A percentile compares a stretch with the other conserved stretches of the same genome.
Conservation (phyloP, 2,329 filamentous ascomycete genomes). For the Phoma sp. region DNA sequence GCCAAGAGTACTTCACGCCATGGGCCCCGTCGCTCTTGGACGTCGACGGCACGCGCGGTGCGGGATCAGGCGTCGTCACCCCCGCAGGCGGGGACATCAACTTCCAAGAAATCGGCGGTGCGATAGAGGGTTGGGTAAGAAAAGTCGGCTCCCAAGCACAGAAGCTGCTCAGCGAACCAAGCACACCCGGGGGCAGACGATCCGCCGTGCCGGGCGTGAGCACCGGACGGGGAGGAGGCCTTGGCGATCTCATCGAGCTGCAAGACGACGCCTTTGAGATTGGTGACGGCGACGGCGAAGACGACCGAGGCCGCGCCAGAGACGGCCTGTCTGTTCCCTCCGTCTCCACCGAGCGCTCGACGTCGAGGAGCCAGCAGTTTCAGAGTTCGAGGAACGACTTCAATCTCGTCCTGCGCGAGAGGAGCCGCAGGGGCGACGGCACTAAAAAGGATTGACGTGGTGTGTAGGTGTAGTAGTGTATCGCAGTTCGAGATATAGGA, state of each 20-base stretch:
- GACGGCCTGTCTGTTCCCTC: slow-evolving; percentile 13
- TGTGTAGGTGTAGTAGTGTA: no score
- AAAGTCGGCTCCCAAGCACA: slow-evolving; percentile 73
- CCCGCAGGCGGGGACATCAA: slow-evolving; percentile 48
- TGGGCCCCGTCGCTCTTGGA: slow-evolving; percentile 48
- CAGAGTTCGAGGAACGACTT: slow-evolving; percentile 40
- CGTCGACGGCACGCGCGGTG: slow-evolving; percentile 34
- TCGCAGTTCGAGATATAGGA: no score
- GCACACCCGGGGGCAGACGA: slow-evolving; percentile 38
- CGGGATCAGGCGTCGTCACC: slow-evolving; percentile 39
- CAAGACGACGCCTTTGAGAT: slow-evolving; percentile 62
- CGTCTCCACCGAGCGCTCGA: slow-evolving; percentile 12
- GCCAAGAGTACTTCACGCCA: slow-evolving; percentile 60
- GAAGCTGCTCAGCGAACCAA: slow-evolving; percentile 44
- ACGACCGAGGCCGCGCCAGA: slow-evolving; percentile 30
- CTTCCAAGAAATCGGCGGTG: slow-evolving; percentile 83
- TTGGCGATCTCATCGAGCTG: slow-evolving; percentile 74
- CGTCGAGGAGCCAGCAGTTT: slow-evolving; percentile 31
- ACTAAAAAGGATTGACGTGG: slow-evolving; percentile 38
- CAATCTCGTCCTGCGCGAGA: slow-evolving; percentile 39
- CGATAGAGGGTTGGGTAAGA: slow-evolving; percentile 88
- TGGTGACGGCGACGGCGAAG: slow-evolving; percentile 44
- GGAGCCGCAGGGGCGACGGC: slow-evolving; percentile 31
- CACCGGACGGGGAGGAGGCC: slow-evolving; percentile 54
- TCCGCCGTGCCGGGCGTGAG: slow-evolving; percentile 46